Evolutionary conservation across 768 basidiomycete genomes (phyloP).

Genomic region (Hemileccinum rubropunctum): DNA sequence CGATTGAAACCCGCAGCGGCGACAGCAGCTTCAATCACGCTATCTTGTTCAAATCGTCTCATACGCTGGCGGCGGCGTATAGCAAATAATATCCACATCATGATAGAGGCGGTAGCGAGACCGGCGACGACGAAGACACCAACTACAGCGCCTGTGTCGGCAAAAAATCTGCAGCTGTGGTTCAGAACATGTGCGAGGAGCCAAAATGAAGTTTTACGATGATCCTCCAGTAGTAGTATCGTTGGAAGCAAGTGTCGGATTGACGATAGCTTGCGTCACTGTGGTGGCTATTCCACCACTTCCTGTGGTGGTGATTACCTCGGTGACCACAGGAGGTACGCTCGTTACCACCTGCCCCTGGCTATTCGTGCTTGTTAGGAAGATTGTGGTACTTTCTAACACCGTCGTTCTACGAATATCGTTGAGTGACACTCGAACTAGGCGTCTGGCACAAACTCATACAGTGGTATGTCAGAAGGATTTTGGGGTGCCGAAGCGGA

Average conservation of each 20-base stretch:
- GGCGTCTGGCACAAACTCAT: slow-evolving; percentile 18
- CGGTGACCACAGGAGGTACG: slow-evolving; percentile 58
- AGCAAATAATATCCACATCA: slow-evolving; percentile 70
- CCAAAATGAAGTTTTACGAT: slow-evolving; percentile 40
- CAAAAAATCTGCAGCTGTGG: slow-evolving; percentile 65
- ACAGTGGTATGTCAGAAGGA: slow-evolving; percentile 22
- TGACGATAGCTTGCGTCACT: slow-evolving; percentile 61
- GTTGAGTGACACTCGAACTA: slow-evolving; percentile 9
- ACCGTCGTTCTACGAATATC: slow-evolving; percentile 45
- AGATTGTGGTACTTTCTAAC: slow-evolving; percentile 47
- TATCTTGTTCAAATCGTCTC: slow-evolving; percentile 62
- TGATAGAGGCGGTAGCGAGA: slow-evolving; percentile 65
- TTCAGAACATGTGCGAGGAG: slow-evolving; percentile 4
- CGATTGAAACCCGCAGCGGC: slow-evolving; percentile 71
- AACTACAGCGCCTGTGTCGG: slow-evolving; percentile 85
- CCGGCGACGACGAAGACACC: slow-evolving; percentile 92
- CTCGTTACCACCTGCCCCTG: slow-evolving; percentile 46
- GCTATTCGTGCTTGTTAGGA: slow-evolving; percentile 59
- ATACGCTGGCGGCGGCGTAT: slow-evolving; percentile 63
- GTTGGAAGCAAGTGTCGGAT: slow-evolving; percentile 66
- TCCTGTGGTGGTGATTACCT: slow-evolving; percentile 51
- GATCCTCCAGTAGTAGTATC: slow-evolving; percentile 38
- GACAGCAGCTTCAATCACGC: slow-evolving; percentile 66
- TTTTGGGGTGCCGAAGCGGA: slow-evolving; percentile 8
- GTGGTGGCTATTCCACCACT: slow-evolving; percentile 53